Evolutionary conservation across 1,284 basidiomycete genomes (phyloP), one percentile per base, ranked within the genome.

Genomic region (Laetiporus sulphureus): DNA sequence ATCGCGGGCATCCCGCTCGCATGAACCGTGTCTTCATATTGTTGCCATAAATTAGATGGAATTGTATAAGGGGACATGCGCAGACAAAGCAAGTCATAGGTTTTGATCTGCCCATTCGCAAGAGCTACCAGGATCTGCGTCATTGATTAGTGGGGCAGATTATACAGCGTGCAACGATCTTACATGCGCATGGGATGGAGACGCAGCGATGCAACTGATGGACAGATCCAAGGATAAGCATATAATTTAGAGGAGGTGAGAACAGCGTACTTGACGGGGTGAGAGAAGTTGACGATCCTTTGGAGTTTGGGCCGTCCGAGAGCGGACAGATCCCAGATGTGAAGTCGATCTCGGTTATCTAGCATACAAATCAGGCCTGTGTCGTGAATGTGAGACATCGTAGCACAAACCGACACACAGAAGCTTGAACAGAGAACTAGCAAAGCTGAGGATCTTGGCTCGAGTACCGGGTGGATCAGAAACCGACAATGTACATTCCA

Each of bases 161-260:
- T 29, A 29, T 20, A 38, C 29, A 36, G 42, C 60, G 25, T 27
- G 25, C 13, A 13, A 27, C 25, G 56, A 46, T 69, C 84, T 57
- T 57, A 91, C 79, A 67, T 90, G 87, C 7, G 76, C 73, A 58
- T 88, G 85, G n/a, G 75, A 77, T 1, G 86, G 79, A 1, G 83
- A 85, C n/a, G 81, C 57, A 12, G 75, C 69, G 38, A 86, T 53
- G 34, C 70, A 79, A 46, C 81, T 83, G 48, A 40, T 34, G 11
- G 6, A 24, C 18, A 45, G 27, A 18, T 8, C 40, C 47, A 44
- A 38, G 20, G 46, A 27, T 33, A 32, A 46, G 22, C 12, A 16
- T 40, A 22, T 24, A n/a, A 23, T 21, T 27, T 32, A 6, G 19
- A 32, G 22, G 20, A 45, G 12, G 32, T 24, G 35, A 16, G 35